Base-by-base conservation (phyloP, 805 yeast species). In the Suhomyces sp. region DNA sequence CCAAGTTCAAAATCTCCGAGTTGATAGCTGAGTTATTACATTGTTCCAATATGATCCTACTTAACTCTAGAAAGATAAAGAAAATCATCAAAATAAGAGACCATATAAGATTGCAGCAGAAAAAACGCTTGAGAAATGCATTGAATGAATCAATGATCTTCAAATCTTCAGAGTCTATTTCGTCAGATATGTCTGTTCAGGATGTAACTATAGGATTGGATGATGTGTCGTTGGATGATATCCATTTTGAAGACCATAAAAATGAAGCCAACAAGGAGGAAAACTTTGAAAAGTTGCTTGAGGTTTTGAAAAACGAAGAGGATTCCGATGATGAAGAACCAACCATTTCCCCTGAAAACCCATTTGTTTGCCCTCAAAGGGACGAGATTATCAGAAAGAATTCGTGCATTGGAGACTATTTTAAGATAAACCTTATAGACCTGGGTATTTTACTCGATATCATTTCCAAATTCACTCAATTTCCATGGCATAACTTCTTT, bases 401-500 rank as follows among this genome's bases (percentile, higher is more conserved):
- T 55, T 87, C 93, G 0, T 89, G 90, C 23, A 83, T 90, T 44
- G 99, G 99, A 15, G 99, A 94, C 67, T 79, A 77, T 57, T 82
- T 92, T 64, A 94, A 94, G 68, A 88, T 90, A 47, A 85, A 89
- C 51, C 74, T 94, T 22, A 81, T 85, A 54, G 97, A 94, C 64
- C 84, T 83, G 67, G 79, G 80, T 35, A 83, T 90, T 54, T 77
- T 92, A 31, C 73, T 82, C 19, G 80, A 83, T 22, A 85, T 92
- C n/a, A 71, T 91, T 24, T 71, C 79, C 26, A 84, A 88, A 79
- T 90, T 94, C 64, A 85, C 92, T 69, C 74, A 80, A 55, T 90
- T 86, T 69, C 97, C 98, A 6, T 94, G 98, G 98, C 94, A 94
- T 68, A 94, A 94, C 66, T 94, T 94, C 65, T 81, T 94, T 76